Evolutionary conservation across 75 land plant species (phyloP).

Genomic region (Gnetum montanum): DNA sequence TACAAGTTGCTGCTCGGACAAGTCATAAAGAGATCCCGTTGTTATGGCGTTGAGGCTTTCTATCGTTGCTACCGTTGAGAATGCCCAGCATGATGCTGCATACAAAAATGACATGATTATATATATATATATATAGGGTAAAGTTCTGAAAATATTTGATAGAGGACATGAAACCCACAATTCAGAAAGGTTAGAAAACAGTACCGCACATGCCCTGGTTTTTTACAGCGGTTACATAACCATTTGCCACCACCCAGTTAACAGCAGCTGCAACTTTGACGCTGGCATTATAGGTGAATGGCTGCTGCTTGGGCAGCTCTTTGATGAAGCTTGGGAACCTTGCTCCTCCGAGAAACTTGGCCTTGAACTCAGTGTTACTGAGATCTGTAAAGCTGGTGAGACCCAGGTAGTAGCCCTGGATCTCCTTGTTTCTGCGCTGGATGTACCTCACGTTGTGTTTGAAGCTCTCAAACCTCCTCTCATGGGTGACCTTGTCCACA

Average conservation of each 20-base stretch:
- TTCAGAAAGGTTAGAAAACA: background rate
- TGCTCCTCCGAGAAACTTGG: no score
- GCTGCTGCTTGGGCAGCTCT: no score
- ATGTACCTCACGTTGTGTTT: constrained; percentile 28
- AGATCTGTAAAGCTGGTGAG: constrained; percentile 26
- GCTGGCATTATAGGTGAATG: no score
- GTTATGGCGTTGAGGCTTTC: constrained; percentile 26
- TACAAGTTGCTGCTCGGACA: constrained; percentile 37
- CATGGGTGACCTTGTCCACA: constrained; percentile 12
- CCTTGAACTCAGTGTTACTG: constrained; percentile 24
- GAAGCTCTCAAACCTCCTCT: constrained; percentile 26
- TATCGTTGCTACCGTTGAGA: constrained; percentile 4
- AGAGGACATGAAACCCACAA: no score
- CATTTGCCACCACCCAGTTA: background rate
- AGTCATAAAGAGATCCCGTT: constrained; percentile 20
- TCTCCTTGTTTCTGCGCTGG: constrained; percentile 14
- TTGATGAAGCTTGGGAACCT: constrained; percentile 5
- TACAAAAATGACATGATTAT: background rate
- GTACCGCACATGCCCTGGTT: background rate
- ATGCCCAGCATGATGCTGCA: background rate
- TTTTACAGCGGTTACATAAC: background rate
- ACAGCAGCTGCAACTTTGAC: background rate
- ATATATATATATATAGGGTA: no score
- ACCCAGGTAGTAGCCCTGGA: constrained; percentile 18
- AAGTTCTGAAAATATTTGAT: no score